Percentiles rank a stretch among this genome's conserved stretches.
phyloP scores from a whole-genome alignment of 2,329 filamentous ascomycete species.

The Talaromyces sp. region DNA sequence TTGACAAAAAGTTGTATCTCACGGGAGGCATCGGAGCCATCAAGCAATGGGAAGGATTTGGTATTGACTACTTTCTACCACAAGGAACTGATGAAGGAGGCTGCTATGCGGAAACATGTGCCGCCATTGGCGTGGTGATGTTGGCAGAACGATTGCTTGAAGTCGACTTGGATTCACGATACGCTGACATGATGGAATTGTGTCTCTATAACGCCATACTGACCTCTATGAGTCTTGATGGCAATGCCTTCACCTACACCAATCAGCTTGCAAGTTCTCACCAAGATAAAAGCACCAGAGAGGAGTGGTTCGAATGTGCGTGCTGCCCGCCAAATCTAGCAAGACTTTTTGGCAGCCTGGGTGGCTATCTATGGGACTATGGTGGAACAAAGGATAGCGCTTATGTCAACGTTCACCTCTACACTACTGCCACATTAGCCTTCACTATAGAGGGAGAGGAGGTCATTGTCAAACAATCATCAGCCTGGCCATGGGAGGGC shows the following conservation, averaged over 20 bases:
- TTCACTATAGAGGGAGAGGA: constrained; percentile 19
- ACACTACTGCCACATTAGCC: constrained; percentile 30
- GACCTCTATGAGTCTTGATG: constrained; percentile 53
- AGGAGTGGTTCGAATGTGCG: constrained; percentile 56
- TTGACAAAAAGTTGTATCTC: constrained; percentile 58
- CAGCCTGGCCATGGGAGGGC: constrained; percentile 56
- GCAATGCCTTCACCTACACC: constrained; percentile 56
- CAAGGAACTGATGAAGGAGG: constrained; percentile 58
- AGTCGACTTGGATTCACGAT: constrained; percentile 43
- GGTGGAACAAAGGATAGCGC: constrained; percentile 18
- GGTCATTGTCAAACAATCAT: constrained; percentile 45
- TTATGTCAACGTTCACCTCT: constrained; percentile 27
- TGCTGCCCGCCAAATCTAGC: constrained; percentile 60
- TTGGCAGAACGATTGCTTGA: constrained; percentile 12
- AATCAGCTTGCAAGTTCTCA: constrained; percentile 57
- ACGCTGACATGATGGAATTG: constrained; percentile 57
- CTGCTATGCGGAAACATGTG: constrained; percentile 60
- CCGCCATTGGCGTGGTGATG: constrained; percentile 26
- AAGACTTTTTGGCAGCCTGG: constrained; percentile 52
- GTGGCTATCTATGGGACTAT: constrained; percentile 47
- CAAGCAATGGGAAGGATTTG: constrained; percentile 59
- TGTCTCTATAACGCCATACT: constrained; percentile 59
- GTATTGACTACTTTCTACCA: constrained; percentile 55
- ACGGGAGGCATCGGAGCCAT: constrained; percentile 58
- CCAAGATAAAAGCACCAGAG: constrained; percentile 45